Evolutionary conservation across 257 asterid species (phyloP).

Genomic region (Cordia subcordata): DNA sequence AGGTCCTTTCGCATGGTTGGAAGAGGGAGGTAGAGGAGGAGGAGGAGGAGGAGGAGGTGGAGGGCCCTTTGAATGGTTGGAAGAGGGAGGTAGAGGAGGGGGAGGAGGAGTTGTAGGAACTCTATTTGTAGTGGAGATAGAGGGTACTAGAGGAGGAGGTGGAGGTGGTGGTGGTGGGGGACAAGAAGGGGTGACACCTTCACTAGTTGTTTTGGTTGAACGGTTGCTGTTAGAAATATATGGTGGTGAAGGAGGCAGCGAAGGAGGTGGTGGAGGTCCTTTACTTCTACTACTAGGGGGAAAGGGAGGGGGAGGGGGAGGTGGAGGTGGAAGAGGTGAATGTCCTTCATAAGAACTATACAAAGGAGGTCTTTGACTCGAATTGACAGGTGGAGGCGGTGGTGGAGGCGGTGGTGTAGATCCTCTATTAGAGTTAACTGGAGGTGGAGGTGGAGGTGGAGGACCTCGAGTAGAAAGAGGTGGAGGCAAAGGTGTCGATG

Average conservation of each 20-base stretch:
- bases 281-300: conserved; percentile 9
- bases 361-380: conserved; percentile 15
- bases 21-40: conserved; percentile 20
- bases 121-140: not conserved
- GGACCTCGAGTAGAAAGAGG: not conserved
- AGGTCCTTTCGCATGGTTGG: conserved; percentile 12
- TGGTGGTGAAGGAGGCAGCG: conserved; percentile 21
- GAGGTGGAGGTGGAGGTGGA: conserved; percentile 14
- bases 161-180: conserved; percentile 12
- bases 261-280: conserved; percentile 17
- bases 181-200: conserved; percentile 6
- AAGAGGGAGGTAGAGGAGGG: conserved; percentile 9
- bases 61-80: not conserved
- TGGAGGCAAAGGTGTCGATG: conserved; percentile 1
- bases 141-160: conserved; percentile 27
- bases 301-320: conserved; percentile 24
- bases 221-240: conserved; percentile 11
- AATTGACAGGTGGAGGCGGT: conserved; percentile 23
- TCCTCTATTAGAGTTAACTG: not conserved
- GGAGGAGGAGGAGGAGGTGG: conserved; percentile 22
- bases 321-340: conserved; percentile 22
- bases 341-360: conserved; percentile 19
- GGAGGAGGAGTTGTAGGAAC: conserved; percentile 9
- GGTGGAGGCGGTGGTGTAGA: conserved; percentile 8
- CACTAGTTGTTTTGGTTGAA: conserved; percentile 6